Evolutionary conservation across 2,329 filamentous ascomycete genomes (phyloP).

Genomic region (Aspergillus novofumigatus): DNA sequence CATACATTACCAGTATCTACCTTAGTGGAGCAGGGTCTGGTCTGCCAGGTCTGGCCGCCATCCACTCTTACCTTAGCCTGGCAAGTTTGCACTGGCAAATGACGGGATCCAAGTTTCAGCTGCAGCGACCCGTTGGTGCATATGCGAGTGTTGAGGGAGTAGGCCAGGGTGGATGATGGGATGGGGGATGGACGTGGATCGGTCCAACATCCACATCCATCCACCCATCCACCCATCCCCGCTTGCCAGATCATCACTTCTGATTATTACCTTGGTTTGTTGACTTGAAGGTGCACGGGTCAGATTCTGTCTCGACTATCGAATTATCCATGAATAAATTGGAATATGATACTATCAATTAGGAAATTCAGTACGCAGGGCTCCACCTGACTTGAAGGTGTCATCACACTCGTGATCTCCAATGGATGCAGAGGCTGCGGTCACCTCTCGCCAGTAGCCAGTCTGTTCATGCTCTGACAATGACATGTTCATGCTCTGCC

Average conservation of each 20-base stretch:
- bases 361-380: background rate
- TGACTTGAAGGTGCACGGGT: background rate
- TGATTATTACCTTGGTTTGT: background rate
- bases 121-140: slow-evolving; percentile 22
- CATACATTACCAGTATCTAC: background rate
- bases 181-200: too few species aligned
- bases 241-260: background rate
- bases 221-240: background rate
- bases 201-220: background rate
- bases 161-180: slow-evolving; percentile 3
- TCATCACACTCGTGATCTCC: slow-evolving; percentile 5
- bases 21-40: background rate
- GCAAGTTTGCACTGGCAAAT: background rate
- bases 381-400: background rate
- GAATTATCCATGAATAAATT: too few species aligned
- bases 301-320: too few species aligned
- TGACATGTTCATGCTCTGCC: background rate
- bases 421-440: slow-evolving; percentile 6
- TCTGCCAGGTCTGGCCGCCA: background rate
- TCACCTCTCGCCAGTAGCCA: background rate
- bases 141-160: slow-evolving; percentile 14
- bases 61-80: too few species aligned
- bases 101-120: slow-evolving; percentile 17
- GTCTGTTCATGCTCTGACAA: slow-evolving; percentile 1
- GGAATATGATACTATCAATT: background rate